phyloP scores from a whole-genome alignment of 2,329 filamentous ascomycete genomes.

The Beauveria caledonica region DNA sequence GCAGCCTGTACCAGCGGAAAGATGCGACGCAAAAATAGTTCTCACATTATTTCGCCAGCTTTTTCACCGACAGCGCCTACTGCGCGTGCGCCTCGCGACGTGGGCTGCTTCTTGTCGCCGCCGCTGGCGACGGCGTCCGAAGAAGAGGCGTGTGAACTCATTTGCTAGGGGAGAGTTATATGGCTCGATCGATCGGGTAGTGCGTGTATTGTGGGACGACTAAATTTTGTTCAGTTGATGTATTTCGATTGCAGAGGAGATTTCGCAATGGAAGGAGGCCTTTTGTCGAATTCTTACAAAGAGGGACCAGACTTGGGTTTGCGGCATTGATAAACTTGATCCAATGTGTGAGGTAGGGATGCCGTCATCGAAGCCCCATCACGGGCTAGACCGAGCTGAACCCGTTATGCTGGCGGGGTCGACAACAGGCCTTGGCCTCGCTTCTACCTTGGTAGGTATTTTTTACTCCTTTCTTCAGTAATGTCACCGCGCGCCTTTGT shows the following conservation, averaged over 20 bases:
- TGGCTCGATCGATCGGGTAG: not conserved
- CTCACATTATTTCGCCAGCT: constrained; percentile 10
- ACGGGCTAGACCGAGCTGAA: not conserved
- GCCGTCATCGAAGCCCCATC: constrained; percentile 8
- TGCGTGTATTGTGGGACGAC: not conserved
- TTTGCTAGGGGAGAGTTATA: not conserved
- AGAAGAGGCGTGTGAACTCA: not conserved
- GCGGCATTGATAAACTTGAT: not conserved
- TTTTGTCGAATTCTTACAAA: too few relatives aligned
- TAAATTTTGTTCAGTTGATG: not conserved
- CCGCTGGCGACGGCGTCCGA: constrained; percentile 2
- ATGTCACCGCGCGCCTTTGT: too few relatives aligned
- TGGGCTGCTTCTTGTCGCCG: constrained; percentile 3
- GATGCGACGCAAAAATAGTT: not conserved
- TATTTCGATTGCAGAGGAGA: not conserved
- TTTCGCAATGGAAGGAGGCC: too few relatives aligned
- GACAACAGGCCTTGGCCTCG: not conserved
- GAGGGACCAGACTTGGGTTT: not conserved
- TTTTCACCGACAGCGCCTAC: constrained; percentile 9
- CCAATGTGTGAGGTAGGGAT: not conserved
- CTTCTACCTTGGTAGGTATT: too few relatives aligned
- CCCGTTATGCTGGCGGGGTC: not conserved
- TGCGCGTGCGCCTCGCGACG: constrained; percentile 5
- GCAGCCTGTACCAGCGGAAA: not conserved
- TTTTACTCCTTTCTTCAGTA: too few relatives aligned